Evolutionary conservation across 73 alveolate genomes (phyloP).

Genomic region (Stentor coeruleus): DNA sequence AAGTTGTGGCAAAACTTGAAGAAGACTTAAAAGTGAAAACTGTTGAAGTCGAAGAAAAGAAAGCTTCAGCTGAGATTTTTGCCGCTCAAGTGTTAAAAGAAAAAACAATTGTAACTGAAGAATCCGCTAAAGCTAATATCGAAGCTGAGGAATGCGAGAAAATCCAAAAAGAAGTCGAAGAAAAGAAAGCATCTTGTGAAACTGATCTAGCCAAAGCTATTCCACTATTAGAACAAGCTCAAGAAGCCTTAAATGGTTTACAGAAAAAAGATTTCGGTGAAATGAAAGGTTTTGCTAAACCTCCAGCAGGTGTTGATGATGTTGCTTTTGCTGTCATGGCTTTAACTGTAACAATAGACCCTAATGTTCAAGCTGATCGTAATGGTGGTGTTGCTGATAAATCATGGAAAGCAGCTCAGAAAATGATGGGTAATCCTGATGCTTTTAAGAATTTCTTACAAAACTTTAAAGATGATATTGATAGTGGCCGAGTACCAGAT

Average conservation of each 20-base stretch:
- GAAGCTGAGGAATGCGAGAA: slow-evolving; percentile 92
- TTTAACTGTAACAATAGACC: slow-evolving; percentile 48
- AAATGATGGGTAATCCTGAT: slow-evolving; percentile 77
- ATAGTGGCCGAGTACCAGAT: slow-evolving; percentile 58
- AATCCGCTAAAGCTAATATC: slow-evolving; percentile 83
- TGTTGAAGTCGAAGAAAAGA: slow-evolving; percentile 98
- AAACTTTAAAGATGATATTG: slow-evolving; percentile 74
- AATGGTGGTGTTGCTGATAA: slow-evolving; percentile 60
- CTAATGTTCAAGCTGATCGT: slow-evolving; percentile 57
- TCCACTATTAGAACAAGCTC: slow-evolving; percentile 92
- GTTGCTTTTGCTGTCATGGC: slow-evolving; percentile 57
- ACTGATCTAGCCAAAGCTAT: slow-evolving; percentile 95
- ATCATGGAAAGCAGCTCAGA: slow-evolving; percentile 75
- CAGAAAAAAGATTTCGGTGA: slow-evolving; percentile 87
- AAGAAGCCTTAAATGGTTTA: slow-evolving; percentile 87
- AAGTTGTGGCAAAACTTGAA: slow-evolving; percentile 95
- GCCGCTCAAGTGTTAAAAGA: slow-evolving; percentile 97
- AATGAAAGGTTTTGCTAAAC: slow-evolving; percentile 82
- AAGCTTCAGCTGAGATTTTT: slow-evolving; percentile 97
- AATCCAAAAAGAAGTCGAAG: slow-evolving; percentile 94
- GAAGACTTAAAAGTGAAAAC: slow-evolving; percentile 95
- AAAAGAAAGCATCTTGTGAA: slow-evolving; percentile 89
- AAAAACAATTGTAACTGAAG: slow-evolving; percentile 90
- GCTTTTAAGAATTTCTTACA: slow-evolving; percentile 49
- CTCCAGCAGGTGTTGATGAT: slow-evolving; percentile 78